Evolutionary conservation across 2,329 filamentous ascomycete genomes (phyloP).

Genomic region (Ceratocystis cacaofunesta): DNA sequence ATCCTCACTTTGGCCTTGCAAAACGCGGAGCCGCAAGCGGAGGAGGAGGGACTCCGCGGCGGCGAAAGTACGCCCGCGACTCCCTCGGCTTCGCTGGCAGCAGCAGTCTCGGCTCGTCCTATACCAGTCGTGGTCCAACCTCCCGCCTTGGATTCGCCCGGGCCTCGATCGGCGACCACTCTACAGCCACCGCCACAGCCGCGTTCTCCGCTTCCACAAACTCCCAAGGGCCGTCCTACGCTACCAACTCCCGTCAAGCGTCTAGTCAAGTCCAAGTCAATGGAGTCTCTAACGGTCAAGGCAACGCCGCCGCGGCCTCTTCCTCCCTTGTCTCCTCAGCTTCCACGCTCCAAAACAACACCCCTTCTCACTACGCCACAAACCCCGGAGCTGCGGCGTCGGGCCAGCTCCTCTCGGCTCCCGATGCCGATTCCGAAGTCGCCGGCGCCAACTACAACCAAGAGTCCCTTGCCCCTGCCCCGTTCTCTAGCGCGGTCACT

Average conservation of each 20-base stretch:
- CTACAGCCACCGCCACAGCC: background rate
- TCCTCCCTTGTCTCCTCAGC: background rate
- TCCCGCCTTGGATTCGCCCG: constrained; percentile 10
- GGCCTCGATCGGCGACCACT: constrained; percentile 6
- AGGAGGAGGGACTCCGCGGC: constrained; percentile 14
- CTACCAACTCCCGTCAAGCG: constrained; percentile 4
- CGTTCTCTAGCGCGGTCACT: constrained; percentile 12
- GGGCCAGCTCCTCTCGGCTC: constrained; percentile 13
- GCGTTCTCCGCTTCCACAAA: constrained; percentile 11
- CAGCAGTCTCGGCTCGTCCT: background rate
- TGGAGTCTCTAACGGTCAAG: constrained; percentile 8
- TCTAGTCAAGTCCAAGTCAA: constrained; percentile 15
- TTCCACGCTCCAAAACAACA: constrained; percentile 14
- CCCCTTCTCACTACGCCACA: constrained; percentile 9
- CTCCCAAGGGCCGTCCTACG: constrained; percentile 7
- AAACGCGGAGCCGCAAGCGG: constrained; percentile 14
- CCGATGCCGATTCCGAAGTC: constrained; percentile 13
- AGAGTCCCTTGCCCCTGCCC: background rate
- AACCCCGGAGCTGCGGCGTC: background rate
- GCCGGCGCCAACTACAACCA: constrained; percentile 22
- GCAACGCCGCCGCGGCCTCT: background rate
- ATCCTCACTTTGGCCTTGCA: constrained; percentile 17
- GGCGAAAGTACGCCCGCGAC: constrained; percentile 14
- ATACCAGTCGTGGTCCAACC: background rate
- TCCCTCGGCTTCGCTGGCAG: constrained; percentile 12